These are phyloP conservation scores for Lodderomyces theae DNA, from an alignment of 1,139 yeast species.

Conservation along the genomic window DNA sequence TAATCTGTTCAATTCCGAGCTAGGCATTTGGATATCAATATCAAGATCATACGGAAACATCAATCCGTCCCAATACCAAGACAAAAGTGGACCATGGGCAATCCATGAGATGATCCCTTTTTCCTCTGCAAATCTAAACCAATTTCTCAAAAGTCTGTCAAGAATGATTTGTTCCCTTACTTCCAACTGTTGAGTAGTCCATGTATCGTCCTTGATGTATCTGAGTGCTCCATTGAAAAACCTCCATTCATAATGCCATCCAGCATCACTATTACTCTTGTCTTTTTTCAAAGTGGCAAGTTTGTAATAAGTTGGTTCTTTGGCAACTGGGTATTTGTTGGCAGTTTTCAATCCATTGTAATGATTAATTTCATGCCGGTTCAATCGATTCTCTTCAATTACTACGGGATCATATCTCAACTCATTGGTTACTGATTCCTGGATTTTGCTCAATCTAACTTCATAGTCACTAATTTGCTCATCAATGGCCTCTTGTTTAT, in stretches of 20 bases:
- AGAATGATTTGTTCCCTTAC: constrained; percentile 29
- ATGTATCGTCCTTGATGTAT: constrained; percentile 20
- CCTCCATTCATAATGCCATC: constrained; percentile 44
- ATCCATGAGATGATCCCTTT: constrained; percentile 44
- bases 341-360: constrained; percentile 25
- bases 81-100: constrained; percentile 51
- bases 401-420: constrained; percentile 19
- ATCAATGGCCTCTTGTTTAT: constrained; percentile 22
- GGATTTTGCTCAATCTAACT: constrained; percentile 19
- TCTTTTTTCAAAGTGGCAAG: constrained; percentile 30
- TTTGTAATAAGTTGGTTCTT: constrained; percentile 34
- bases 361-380: constrained; percentile 25
- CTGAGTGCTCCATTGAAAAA: constrained; percentile 33
- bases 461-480: constrained; percentile 29
- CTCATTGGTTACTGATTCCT: constrained; percentile 26
- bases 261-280: constrained; percentile 29
- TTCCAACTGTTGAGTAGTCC: constrained; percentile 25
- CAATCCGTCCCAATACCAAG: constrained; percentile 41
- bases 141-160: constrained; percentile 31
- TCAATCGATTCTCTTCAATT: constrained; percentile 15
- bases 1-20: constrained; percentile 29
- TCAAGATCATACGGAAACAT: constrained; percentile 38
- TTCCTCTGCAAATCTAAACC: constrained; percentile 36
- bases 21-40: constrained; percentile 39
- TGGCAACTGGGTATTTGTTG: constrained; percentile 13